Base-by-base conservation (phyloP, 179 eudicot species). In the Gypsophila paniculata region DNA sequence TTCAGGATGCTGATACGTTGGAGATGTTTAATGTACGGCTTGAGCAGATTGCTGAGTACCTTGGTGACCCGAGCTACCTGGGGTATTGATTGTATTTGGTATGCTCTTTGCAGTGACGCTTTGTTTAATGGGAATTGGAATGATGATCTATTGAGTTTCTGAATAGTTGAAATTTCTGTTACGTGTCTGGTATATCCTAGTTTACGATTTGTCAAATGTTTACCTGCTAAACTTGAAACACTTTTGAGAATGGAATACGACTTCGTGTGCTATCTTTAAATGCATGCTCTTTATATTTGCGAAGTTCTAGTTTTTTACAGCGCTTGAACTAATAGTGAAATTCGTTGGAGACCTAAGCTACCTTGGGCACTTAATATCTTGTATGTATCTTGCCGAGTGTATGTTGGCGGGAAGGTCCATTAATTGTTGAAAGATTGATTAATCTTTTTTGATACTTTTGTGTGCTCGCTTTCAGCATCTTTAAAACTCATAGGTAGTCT, bases 11-110 rank as follows among this genome's bases (percentile, higher is more conserved):
- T 58, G 96, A 86, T 78, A 80, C 87, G 6, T 84, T 81, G 59
- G 88, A 74, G 70, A 67, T 91, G 79, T 76, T 87, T n/a, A 77
- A 82, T 73, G 96, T 90, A 71, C 80, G 74, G 68, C 88, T 90
- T 52, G 90, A 94, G 23, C 94, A 94, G 74, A 85, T 94, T 64
- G 96, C 99, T 1, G 99, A 94, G 77, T 94, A 78, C 59, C 75
- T 80, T 9, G 99, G 97, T 55, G 99, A 94, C 70, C 93, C 96
- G 5, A 84, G 85, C 76, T 74, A 81, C 57, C 73, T 94, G 65
- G 96, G 92, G 49, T 94, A 94, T 77, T 91, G 86, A 78, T 82
- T 58, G 11, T 42, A 23, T 38, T 26, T 18, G 68, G 55, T 69
- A 53, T 32, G 72, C 55, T 5, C 14, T 60, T 60, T 60, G 9